Conservation (phyloP, 345 rosid genomes). For the Arabidopsis arenosa region DNA sequence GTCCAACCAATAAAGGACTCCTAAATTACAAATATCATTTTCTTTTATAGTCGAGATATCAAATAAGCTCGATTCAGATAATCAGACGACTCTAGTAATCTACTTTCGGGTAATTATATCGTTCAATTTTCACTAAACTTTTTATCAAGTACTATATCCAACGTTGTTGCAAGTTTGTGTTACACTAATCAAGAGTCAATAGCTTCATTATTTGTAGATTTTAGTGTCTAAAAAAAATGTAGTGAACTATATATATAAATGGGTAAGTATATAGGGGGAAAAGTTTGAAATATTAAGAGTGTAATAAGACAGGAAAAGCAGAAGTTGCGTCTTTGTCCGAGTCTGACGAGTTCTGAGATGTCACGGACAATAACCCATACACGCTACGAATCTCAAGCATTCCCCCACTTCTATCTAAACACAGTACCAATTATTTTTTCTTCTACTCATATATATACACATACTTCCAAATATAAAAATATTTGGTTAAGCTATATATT, state of each 20-base stretch:
- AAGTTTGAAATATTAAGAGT: neutral
- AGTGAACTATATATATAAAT: neutral
- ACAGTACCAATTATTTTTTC: conserved; percentile 38
- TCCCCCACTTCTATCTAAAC: conserved; percentile 30
- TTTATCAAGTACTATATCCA: conserved; percentile 3
- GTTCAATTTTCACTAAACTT: neutral
- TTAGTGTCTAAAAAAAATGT: neutral
- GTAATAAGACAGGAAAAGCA: conserved; percentile 32
- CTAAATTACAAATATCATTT: neutral
- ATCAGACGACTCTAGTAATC: neutral
- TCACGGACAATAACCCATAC: conserved; percentile 45
- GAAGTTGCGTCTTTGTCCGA: conserved; percentile 40
- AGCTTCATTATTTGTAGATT: neutral
- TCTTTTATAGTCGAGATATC: neutral
- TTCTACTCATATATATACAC: neutral
- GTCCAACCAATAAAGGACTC: neutral
- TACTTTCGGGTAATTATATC: neutral
- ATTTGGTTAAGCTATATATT: conserved; percentile 18
- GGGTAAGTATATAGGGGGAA: neutral
- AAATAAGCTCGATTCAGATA: neutral
- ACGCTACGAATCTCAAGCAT: conserved; percentile 42
- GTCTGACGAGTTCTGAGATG: conserved; percentile 44
- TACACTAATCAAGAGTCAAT: conserved; percentile 12
- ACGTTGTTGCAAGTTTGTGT: neutral
- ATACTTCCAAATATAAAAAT: neutral